Evolutionary conservation across 139 green algal genomes (phyloP).

Genomic region (Chlorella sp.): DNA sequence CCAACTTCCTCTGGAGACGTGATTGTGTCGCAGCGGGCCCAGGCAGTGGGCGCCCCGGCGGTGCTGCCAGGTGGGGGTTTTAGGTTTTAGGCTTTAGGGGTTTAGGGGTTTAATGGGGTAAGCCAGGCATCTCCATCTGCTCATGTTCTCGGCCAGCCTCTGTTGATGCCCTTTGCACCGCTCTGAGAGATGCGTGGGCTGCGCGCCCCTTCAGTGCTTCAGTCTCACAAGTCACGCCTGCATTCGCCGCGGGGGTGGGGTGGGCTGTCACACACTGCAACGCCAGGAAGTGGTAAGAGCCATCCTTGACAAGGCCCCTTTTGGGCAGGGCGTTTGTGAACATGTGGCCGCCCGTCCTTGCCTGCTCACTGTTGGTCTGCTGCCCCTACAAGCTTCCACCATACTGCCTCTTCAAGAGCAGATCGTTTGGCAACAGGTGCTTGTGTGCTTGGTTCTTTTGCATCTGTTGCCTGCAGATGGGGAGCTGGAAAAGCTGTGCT

Average conservation of each 20-base stretch:
- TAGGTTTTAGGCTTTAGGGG: background rate
- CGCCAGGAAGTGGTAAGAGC: too few relatives aligned
- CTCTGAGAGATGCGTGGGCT: background rate
- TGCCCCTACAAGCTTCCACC: too few relatives aligned
- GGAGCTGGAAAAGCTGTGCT: conserved; percentile 70
- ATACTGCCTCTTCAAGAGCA: too few relatives aligned
- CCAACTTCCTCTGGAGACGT: conserved; percentile 65
- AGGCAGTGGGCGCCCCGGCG: conserved; percentile 2
- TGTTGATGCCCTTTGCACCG: background rate
- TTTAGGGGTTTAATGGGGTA: too few relatives aligned
- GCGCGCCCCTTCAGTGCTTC: background rate
- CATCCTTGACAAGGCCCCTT: too few relatives aligned
- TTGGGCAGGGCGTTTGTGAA: too few relatives aligned
- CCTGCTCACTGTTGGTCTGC: too few relatives aligned
- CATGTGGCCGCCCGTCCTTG: too few relatives aligned
- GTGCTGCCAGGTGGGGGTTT: background rate
- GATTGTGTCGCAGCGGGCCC: conserved; percentile 41
- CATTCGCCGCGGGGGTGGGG: too few relatives aligned
- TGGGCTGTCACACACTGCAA: too few relatives aligned
- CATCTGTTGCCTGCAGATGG: conserved; percentile 36
- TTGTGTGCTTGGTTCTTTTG: background rate
- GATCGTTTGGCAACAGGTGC: background rate
- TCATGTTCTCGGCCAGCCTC: background rate
- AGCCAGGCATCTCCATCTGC: background rate
- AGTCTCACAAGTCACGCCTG: too few relatives aligned